Evolutionary conservation across 2,329 filamentous ascomycete species (phyloP).

Genomic region (Trichoderma sp.): DNA sequence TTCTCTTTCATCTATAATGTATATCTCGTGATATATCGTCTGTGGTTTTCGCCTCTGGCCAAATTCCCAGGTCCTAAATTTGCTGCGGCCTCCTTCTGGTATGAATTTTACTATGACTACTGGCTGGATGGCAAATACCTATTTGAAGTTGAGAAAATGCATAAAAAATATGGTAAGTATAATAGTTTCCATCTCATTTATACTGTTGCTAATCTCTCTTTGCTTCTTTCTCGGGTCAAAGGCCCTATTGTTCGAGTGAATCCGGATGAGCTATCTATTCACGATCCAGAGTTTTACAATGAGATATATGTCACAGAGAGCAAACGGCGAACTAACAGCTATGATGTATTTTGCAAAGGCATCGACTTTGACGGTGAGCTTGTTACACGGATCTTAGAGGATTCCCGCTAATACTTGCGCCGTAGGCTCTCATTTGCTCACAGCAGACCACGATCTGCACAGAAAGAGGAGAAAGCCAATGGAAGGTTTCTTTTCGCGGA

Average conservation of each 20-base stretch:
- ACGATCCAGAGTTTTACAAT: slow-evolving; percentile 28
- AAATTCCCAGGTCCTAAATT: slow-evolving; percentile 33
- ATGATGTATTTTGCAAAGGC: background rate
- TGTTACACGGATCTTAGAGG: fast-evolving
- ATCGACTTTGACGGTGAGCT: background rate
- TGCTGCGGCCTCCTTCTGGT: slow-evolving; percentile 29
- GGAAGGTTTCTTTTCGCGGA: background rate
- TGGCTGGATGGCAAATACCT: slow-evolving; percentile 28
- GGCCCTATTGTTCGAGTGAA: slow-evolving; percentile 35
- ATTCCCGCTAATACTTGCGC: background rate
- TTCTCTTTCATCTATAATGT: slow-evolving; percentile 22
- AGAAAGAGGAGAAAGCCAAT: background rate
- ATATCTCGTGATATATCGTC: background rate
- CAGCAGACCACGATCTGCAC: background rate
- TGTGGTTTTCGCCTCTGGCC: slow-evolving; percentile 33
- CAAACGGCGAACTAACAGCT: background rate
- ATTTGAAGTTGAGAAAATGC: slow-evolving; percentile 29
- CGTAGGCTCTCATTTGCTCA: background rate
- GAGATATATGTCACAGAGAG: slow-evolving; percentile 25
- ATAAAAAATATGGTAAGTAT: slow-evolving; percentile 30
- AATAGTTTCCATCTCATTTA: background rate
- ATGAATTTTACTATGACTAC: slow-evolving; percentile 32
- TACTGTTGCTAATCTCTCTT: background rate
- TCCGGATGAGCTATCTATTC: slow-evolving; percentile 34
- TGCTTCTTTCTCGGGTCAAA: background rate